Percentiles rank a stretch among this genome's conserved stretches.
phyloP scores from a whole-genome alignment of 352 stramenopile genomes.

The Pythium guiyangense region DNA sequence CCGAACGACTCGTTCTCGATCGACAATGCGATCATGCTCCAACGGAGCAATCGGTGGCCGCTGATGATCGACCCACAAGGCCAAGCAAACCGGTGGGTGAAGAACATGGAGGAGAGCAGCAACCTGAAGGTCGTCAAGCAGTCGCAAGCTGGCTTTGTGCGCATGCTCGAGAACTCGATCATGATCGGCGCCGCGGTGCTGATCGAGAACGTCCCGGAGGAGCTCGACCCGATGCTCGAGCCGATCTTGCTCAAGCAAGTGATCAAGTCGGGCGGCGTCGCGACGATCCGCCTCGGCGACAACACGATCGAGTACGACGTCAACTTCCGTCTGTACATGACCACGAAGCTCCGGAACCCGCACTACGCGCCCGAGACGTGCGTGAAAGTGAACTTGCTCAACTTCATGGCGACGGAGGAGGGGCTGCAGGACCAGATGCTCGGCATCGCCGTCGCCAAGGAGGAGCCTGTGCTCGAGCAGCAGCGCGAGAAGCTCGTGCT shows the following conservation, averaged over 20 bases:
- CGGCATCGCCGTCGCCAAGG: slow-evolving; percentile 91
- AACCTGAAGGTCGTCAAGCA: slow-evolving; percentile 93
- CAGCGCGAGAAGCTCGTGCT: slow-evolving; percentile 93
- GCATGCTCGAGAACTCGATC: slow-evolving; percentile 94
- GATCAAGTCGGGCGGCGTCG: slow-evolving; percentile 83
- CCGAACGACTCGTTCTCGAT: slow-evolving; percentile 95
- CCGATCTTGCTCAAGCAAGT: slow-evolving; percentile 92
- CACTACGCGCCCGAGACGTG: slow-evolving; percentile 94
- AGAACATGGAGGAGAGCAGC: slow-evolving; percentile 91
- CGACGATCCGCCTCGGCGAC: slow-evolving; percentile 91
- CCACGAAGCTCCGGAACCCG: slow-evolving; percentile 92
- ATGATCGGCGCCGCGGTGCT: slow-evolving; percentile 92
- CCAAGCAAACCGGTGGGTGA: slow-evolving; percentile 94
- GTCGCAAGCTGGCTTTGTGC: slow-evolving; percentile 91
- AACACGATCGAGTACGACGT: slow-evolving; percentile 93
- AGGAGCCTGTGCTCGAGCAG: slow-evolving; percentile 90
- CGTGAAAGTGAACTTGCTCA: slow-evolving; percentile 96
- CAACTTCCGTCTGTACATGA: slow-evolving; percentile 94
- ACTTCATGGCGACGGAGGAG: slow-evolving; percentile 95
- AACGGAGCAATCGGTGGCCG: slow-evolving; percentile 89
- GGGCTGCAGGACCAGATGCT: slow-evolving; percentile 96
- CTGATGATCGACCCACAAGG: slow-evolving; percentile 97
- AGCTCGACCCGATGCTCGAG: slow-evolving; percentile 93
- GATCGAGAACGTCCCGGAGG: slow-evolving; percentile 93
- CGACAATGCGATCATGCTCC: slow-evolving; percentile 94